A percentile compares a stretch with the other conserved stretches of the same genome.
phyloP scores from a whole-genome alignment of 2,329 filamentous ascomycete species.

The Dactylella cylindrospora region DNA sequence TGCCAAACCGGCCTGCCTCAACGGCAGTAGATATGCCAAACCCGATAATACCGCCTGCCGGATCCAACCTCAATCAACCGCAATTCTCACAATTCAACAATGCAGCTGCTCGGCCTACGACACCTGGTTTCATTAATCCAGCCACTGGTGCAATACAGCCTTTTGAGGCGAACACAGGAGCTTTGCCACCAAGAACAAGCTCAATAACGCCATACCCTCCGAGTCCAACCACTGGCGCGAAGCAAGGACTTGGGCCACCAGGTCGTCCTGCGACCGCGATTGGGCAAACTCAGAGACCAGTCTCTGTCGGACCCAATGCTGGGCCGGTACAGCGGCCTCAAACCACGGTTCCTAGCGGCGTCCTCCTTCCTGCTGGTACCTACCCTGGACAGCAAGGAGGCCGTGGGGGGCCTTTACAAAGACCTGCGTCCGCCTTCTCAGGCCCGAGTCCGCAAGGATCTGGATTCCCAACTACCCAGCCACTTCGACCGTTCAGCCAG shows the following conservation, averaged over 20 bases:
- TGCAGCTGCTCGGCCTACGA: conserved; percentile 9
- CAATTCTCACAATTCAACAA: conserved; percentile 14
- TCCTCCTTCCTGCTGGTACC: conserved; percentile 40
- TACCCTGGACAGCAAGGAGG: conserved; percentile 25
- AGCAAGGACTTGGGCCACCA: neutral
- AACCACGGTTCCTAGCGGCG: conserved; percentile 31
- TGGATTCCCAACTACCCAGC: conserved; percentile 29
- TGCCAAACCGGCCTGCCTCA: conserved; percentile 25
- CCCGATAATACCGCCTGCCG: conserved; percentile 26
- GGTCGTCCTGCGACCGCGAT: conserved; percentile 34
- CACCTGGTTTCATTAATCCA: conserved; percentile 41
- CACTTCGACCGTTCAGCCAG: conserved; percentile 31
- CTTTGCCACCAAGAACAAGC: conserved; percentile 22
- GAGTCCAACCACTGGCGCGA: conserved; percentile 10
- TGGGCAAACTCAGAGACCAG: conserved; percentile 12
- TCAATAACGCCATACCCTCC: conserved; percentile 38
- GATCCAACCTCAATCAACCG: conserved; percentile 1
- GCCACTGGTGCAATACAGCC: conserved; percentile 34
- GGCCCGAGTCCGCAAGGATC: conserved; percentile 5
- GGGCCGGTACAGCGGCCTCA: conserved; percentile 31
- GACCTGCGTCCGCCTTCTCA: conserved; percentile 39
- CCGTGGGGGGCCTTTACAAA: conserved; percentile 20
- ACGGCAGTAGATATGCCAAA: conserved; percentile 41
- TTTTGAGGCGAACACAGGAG: conserved; percentile 14
- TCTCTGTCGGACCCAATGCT: conserved; percentile 7